phyloP scores from a whole-genome alignment of 306 rosid species.

The Cucurbita maxima region DNA sequence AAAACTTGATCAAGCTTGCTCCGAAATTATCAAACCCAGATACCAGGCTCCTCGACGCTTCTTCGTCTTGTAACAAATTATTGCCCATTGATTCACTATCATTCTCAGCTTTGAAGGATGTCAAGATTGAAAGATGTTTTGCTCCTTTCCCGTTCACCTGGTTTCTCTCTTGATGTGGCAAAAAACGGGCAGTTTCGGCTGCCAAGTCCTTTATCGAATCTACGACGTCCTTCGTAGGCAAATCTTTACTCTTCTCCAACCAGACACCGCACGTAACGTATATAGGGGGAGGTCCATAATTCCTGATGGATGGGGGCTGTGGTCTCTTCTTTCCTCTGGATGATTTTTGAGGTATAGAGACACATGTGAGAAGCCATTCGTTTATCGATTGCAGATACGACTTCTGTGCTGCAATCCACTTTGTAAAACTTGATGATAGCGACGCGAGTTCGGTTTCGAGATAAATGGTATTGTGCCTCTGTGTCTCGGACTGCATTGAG shows the following conservation, averaged over 20 bases:
- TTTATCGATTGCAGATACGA: conserved; percentile 48
- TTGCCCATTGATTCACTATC: conserved; percentile 25
- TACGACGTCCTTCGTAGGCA: conserved; percentile 37
- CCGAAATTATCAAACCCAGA: conserved; percentile 50
- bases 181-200: conserved; percentile 35
- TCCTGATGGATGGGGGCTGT: conserved; percentile 6
- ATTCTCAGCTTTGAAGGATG: conserved; percentile 29
- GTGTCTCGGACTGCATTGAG: conserved; percentile 37
- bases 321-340: conserved; percentile 35
- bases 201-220: conserved; percentile 56
- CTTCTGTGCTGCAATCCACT: conserved; percentile 79
- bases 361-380: conserved; percentile 75
- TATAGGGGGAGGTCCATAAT: conserved; percentile 65
- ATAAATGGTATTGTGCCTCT: neutral
- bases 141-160: conserved; percentile 39
- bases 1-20: conserved; percentile 41
- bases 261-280: conserved; percentile 45
- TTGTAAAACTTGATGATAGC: conserved; percentile 45
- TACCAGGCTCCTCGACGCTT: conserved; percentile 32
- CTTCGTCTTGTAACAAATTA: conserved; percentile 28
- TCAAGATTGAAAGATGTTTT: conserved; percentile 8
- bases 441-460: neutral
- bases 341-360: conserved; percentile 26
- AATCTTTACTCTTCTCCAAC: conserved; percentile 28
- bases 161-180: conserved; percentile 62